phyloP scores from a whole-genome alignment of 1,284 basidiomycete species.

The Tilletiaria anomala region DNA sequence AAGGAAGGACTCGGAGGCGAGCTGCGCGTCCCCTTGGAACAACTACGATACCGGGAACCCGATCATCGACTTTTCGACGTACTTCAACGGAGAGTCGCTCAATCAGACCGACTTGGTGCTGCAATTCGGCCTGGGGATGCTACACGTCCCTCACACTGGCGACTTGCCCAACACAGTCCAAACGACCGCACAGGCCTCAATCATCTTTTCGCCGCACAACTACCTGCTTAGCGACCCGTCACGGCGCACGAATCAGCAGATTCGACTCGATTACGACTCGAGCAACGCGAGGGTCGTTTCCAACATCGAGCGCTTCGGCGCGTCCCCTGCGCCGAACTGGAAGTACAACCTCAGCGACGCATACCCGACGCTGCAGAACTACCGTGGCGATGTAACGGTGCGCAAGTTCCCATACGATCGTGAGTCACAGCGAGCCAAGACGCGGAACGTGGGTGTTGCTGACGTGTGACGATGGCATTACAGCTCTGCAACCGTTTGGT shows the following conservation, averaged over 20 bases:
- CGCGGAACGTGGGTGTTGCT: too few species aligned
- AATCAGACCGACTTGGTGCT: conserved; percentile 38
- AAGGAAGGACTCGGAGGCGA: conserved; percentile 14
- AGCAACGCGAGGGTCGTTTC: background rate
- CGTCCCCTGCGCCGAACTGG: too few species aligned
- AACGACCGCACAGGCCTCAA: conserved; percentile 1
- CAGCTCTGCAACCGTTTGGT: too few species aligned
- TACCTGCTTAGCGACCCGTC: background rate
- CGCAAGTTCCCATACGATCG: conserved; percentile 2
- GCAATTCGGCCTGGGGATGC: conserved; percentile 25
- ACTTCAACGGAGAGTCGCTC: conserved; percentile 37
- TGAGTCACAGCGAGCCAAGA: too few species aligned
- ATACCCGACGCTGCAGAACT: background rate
- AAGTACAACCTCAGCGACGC: background rate
- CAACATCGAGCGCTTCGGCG: background rate
- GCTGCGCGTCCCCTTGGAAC: conserved; percentile 7
- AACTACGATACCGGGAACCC: conserved; percentile 13
- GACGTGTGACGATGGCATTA: too few species aligned
- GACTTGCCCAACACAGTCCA: conserved; percentile 14
- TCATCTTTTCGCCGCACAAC: conserved; percentile 2
- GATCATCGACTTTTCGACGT: conserved; percentile 30
- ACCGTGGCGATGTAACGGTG: background rate
- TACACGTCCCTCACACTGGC: conserved; percentile 13
- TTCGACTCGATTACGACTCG: conserved; percentile 1
- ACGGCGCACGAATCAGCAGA: background rate